A percentile compares a stretch with the other conserved stretches of the same genome.
phyloP scores from a whole-genome alignment of 768 basidiomycete species.

The Fibroporia radiculosa region DNA sequence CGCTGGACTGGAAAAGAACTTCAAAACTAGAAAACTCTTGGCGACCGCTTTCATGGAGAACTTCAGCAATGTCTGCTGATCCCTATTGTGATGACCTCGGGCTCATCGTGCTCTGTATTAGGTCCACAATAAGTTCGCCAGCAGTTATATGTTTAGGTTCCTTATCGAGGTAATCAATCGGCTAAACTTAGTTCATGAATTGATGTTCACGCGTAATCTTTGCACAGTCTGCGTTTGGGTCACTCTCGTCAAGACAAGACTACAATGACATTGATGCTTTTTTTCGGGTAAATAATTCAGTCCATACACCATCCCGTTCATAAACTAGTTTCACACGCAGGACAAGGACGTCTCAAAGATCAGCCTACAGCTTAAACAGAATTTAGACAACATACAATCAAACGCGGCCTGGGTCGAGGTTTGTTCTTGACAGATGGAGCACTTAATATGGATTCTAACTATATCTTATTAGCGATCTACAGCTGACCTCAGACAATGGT shows the following conservation, averaged over 20 bases:
- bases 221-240: no score
- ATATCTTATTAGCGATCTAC: no score
- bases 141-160: not conserved
- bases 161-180: no score
- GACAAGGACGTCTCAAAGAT: slow-evolving; percentile 66
- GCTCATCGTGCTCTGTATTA: slow-evolving; percentile 25
- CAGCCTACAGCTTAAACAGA: slow-evolving; percentile 54
- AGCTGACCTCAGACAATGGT: no score
- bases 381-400: slow-evolving; percentile 58
- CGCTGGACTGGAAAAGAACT: slow-evolving; percentile 29
- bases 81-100: no score
- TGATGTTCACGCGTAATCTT: slow-evolving; percentile 37
- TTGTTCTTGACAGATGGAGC: no score
- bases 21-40: slow-evolving; percentile 26
- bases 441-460: no score
- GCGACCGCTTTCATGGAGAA: slow-evolving; percentile 33
- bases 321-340: slow-evolving; percentile 24
- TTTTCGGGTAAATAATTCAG: slow-evolving; percentile 52
- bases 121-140: slow-evolving; percentile 34
- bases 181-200: not conserved
- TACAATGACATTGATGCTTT: slow-evolving; percentile 53
- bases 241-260: no score
- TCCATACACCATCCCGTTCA: slow-evolving; percentile 9
- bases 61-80: slow-evolving; percentile 27
- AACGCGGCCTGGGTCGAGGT: slow-evolving; percentile 54